Base-by-base conservation (phyloP, 768 basidiomycete genomes). In the Tephrocybe sp. region DNA sequence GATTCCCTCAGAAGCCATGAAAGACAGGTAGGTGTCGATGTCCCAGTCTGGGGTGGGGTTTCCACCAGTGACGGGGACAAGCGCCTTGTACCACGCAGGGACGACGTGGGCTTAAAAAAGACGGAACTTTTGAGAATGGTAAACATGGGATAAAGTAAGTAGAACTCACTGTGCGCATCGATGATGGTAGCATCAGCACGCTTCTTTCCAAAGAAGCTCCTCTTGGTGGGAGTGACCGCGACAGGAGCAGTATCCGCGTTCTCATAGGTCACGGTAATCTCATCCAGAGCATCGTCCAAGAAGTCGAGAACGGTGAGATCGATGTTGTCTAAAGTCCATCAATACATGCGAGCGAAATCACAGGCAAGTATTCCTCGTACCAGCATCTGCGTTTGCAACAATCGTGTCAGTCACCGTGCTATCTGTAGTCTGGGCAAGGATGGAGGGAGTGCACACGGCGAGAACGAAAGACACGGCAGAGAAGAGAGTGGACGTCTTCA, bases 1-100 rank as follows among this genome's bases (percentile, higher is more conserved):
- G 32, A 69, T 68, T 20, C 68, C 66, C 48, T 70, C 58, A 0
- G 61, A 56, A 2, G 58, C 59, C 70, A 72, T 72, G 53, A 72
- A 72, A 1, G 55, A 40, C 14, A 68, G 54, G 33, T 69, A 60
- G 7, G 54, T 51, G 15, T 39, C 25, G 34, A 70, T 39, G 24
- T 66, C 63, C 70, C 68, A 72, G 30, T 51, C 41, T 4, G 69
- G 70, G 9, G 65, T 67, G 1, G 65, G 63, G 53, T 64, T 68
- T 10, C 62, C 65, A 25, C 66, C 68, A 4, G 57, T 60, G 5
- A 36, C 45, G 14, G 68, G 69, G 25, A 65, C 63, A 23, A 71
- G 48, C 0, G 50, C 37, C 38, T 65, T 58, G 53, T 69, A 71
- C 68, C 69, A 71, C 6, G 63, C 57, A 21, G 67, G 68, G 14